A percentile compares a stretch with the other conserved stretches of the same genome.
Conservation (phyloP, 2,329 filamentous ascomycete species). For the Cyanodermella asteris region DNA sequence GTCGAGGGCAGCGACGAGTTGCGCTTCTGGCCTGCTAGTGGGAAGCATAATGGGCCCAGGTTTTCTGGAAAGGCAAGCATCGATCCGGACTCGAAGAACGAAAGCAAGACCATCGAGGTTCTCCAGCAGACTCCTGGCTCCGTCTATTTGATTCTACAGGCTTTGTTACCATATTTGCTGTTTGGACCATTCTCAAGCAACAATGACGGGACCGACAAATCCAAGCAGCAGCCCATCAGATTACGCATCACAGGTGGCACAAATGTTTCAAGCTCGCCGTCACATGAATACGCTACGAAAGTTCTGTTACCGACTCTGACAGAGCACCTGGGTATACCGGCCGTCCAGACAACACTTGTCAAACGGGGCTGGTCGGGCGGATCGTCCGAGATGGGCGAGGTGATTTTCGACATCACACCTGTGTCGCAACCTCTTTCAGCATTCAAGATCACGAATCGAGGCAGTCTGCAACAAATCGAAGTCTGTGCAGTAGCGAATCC, state of each 20-base stretch:
- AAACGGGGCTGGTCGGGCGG: constrained; percentile 33
- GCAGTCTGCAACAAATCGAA: constrained; percentile 8
- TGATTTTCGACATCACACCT: constrained; percentile 26
- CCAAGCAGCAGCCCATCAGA: constrained; percentile 9
- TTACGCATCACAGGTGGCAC: constrained; percentile 34
- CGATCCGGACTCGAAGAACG: constrained; percentile 4
- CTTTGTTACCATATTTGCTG: constrained; percentile 35
- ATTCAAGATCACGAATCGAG: constrained; percentile 15
- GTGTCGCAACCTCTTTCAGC: constrained; percentile 14
- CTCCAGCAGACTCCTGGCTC: constrained; percentile 29
- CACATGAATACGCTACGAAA: constrained; percentile 32
- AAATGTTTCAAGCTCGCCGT: constrained; percentile 32
- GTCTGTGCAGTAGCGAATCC: constrained; percentile 9
- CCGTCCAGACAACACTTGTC: constrained; percentile 20
- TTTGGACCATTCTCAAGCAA: constrained; percentile 12
- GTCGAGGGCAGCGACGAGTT: constrained; percentile 21
- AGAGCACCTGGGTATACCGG: constrained; percentile 26
- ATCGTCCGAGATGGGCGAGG: constrained; percentile 22
- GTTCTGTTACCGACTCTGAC: constrained; percentile 32
- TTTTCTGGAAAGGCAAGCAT: neutral
- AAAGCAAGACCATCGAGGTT: constrained; percentile 5
- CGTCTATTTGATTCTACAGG: constrained; percentile 34
- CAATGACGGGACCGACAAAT: constrained; percentile 6
- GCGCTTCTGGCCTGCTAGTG: constrained; percentile 14
- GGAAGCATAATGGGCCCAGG: neutral